A percentile compares a stretch with the other conserved stretches of the same genome.
phyloP scores from a whole-genome alignment of 139 green algal genomes.

The Chlorella sorokiniana region DNA sequence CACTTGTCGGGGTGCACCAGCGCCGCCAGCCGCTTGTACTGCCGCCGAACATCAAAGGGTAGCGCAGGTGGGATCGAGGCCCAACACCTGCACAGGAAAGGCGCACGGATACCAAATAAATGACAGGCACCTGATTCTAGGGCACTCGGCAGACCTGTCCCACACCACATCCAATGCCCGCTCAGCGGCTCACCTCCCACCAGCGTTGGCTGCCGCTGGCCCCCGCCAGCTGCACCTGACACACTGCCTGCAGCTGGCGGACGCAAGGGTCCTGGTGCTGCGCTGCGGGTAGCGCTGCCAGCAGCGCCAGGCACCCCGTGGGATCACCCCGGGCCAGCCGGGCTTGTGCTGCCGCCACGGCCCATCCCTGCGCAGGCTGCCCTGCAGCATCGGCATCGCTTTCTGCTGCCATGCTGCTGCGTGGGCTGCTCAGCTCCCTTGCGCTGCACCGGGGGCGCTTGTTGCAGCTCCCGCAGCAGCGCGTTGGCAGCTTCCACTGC shows the following conservation, averaged over 20 bases:
- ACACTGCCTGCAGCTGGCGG: slow-evolving; percentile 28
- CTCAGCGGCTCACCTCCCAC: slow-evolving; percentile 10
- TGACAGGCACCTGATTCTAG: too few relatives aligned
- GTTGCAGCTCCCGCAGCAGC: not conserved
- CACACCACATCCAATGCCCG: too few relatives aligned
- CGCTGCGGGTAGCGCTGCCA: not conserved
- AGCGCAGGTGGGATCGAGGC: not conserved
- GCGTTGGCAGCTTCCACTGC: not conserved
- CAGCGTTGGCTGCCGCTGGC: not conserved
- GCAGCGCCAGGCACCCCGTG: not conserved
- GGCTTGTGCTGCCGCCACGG: not conserved
- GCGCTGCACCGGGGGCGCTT: not conserved
- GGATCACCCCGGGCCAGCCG: not conserved
- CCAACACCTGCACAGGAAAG: not conserved
- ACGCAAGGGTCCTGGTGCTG: slow-evolving; percentile 3
- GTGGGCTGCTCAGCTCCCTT: not conserved
- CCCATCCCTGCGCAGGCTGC: not conserved
- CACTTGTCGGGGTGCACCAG: slow-evolving; percentile 56
- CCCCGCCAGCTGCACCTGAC: slow-evolving; percentile 1
- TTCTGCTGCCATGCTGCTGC: slow-evolving; percentile 3
- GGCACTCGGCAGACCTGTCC: too few relatives aligned
- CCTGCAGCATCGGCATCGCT: not conserved
- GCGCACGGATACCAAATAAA: not conserved
- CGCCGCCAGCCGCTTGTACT: slow-evolving; percentile 37
- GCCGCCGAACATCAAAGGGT: slow-evolving; percentile 6